phyloP scores from a whole-genome alignment of 495 filamentous ascomycete genomes.

The Penicillium maclennaniae region DNA sequence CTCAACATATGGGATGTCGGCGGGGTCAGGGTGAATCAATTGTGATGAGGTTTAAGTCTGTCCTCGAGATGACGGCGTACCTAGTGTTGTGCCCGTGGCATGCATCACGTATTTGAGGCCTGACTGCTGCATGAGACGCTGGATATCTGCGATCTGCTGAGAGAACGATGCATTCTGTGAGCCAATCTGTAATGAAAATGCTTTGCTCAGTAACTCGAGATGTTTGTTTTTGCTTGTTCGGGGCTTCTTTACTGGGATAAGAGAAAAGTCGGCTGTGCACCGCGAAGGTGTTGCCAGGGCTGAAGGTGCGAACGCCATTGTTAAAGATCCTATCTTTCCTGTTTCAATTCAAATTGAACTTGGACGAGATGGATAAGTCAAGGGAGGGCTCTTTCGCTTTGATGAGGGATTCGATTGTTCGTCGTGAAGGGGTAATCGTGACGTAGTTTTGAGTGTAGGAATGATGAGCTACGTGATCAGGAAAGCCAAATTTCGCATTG shows the following conservation, averaged over 20 bases:
- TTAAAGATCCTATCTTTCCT: background rate
- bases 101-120: conserved; percentile 76
- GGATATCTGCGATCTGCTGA: conserved; percentile 74
- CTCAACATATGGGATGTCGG: background rate
- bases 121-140: conserved; percentile 65
- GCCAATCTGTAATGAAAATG: conserved; percentile 52
- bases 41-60: background rate
- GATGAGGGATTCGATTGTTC: background rate
- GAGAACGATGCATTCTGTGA: conserved; percentile 69
- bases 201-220: background rate
- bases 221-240: background rate
- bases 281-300: conserved; percentile 49
- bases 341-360: background rate
- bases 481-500: too few species aligned
- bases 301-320: conserved; percentile 16
- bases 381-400: background rate
- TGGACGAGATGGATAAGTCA: background rate
- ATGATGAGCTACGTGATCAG: background rate
- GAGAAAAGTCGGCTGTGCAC: conserved; percentile 71
- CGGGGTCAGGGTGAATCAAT: background rate
- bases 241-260: conserved; percentile 55
- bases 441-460: background rate
- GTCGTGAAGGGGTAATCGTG: background rate
- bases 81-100: conserved; percentile 78
- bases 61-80: conserved; percentile 34